These are phyloP conservation scores for Macrocybe gigantea DNA, from an alignment of 768 basidiomycete genomes.

Conservation along the genomic window DNA sequence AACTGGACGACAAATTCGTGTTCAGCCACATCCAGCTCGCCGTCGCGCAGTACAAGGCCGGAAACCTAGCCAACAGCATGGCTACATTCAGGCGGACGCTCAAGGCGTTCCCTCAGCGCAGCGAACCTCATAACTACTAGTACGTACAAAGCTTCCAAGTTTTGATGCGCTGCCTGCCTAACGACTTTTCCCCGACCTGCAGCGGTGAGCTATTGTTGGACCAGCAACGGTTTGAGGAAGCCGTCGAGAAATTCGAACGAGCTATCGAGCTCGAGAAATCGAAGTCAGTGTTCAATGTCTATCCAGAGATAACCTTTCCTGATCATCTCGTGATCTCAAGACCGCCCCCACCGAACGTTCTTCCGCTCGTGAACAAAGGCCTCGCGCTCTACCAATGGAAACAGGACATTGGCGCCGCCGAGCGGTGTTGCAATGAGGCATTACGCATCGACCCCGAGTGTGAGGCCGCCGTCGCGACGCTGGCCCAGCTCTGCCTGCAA, in stretches of 20 bases:
- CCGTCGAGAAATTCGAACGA: conserved; percentile 87
- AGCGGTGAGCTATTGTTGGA: conserved; percentile 95
- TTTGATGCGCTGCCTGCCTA: background rate
- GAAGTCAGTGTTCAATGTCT: conserved; percentile 39
- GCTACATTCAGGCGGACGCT: conserved; percentile 85
- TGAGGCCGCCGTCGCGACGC: conserved; percentile 93
- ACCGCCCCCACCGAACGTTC: conserved; percentile 62
- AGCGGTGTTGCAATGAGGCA: conserved; percentile 83
- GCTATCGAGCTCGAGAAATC: conserved; percentile 84
- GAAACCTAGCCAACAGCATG: conserved; percentile 75
- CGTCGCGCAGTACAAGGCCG: conserved; percentile 93
- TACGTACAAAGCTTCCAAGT: conserved; percentile 29
- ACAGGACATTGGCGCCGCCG: conserved; percentile 79
- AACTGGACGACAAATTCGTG: conserved; percentile 82
- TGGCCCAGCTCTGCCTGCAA: conserved; percentile 90
- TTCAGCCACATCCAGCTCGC: conserved; percentile 97
- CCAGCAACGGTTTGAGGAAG: conserved; percentile 82
- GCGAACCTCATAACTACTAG: conserved; percentile 96
- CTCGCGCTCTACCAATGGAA: conserved; percentile 95
- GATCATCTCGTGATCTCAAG: conserved; percentile 9
- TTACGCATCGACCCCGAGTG: conserved; percentile 86
- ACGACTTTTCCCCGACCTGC: background rate
- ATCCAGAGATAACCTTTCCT: conserved; percentile 3
- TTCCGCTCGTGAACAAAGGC: conserved; percentile 97
- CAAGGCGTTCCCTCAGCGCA: conserved; percentile 76